These are phyloP conservation scores for Austroboletus novae-zelandiae DNA, from an alignment of 1,284 basidiomycete genomes.

Conservation along the genomic window DNA sequence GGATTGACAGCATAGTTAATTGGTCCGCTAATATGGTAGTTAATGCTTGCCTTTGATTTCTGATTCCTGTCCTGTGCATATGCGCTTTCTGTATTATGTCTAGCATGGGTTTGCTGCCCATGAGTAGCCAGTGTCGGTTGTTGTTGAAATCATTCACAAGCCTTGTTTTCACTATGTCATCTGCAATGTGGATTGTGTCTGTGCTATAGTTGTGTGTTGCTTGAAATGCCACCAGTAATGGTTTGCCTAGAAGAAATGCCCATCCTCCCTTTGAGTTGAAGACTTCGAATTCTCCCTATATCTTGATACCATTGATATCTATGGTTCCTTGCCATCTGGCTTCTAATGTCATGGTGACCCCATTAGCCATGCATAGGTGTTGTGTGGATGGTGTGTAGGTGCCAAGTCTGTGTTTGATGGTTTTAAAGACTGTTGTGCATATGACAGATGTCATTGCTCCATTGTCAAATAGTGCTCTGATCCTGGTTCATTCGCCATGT, in stretches of 20 bases:
- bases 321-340: neutral
- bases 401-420: neutral
- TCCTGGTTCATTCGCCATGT: neutral
- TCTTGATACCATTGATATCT: neutral
- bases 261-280: neutral
- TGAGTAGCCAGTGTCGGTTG: too few species aligned
- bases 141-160: too few species aligned
- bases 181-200: neutral
- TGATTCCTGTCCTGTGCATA: neutral
- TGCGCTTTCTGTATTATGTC: neutral
- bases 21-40: too few species aligned
- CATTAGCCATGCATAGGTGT: neutral
- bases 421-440: neutral
- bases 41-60: too few species aligned
- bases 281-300: neutral
- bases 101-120: too few species aligned
- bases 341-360: neutral
- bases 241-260: neutral
- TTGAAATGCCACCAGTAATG: neutral
- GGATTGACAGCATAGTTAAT: too few species aligned
- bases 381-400: neutral
- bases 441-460: neutral
- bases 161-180: neutral
- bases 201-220: too few species aligned
- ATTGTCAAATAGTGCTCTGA: neutral